A percentile compares a stretch with the other conserved stretches of the same genome.
These are phyloP conservation scores for Neocucurbitaria cava DNA, from an alignment of 2,329 filamentous ascomycete genomes.

Conservation along the genomic window DNA sequence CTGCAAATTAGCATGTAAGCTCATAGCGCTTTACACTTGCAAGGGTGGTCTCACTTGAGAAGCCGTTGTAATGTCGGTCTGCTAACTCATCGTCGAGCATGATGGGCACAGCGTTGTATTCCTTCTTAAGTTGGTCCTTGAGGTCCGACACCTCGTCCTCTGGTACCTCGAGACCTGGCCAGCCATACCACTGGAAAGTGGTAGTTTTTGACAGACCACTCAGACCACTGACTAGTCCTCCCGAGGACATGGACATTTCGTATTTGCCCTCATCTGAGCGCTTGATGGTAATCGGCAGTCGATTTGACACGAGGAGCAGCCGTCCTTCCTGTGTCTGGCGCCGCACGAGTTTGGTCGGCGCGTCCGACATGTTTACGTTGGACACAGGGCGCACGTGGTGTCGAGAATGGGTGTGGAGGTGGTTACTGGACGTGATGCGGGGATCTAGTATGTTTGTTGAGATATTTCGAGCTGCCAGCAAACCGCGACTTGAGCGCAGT, in stretches of 20 bases:
- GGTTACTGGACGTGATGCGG: conserved; percentile 2
- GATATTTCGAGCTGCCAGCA: conserved; percentile 4
- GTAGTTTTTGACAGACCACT: conserved; percentile 91
- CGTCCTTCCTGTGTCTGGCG: conserved; percentile 50
- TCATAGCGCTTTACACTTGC: neutral
- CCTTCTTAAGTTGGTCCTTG: conserved; percentile 78
- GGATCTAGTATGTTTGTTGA: conserved; percentile 3
- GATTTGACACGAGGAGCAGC: conserved; percentile 89
- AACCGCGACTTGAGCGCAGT: neutral
- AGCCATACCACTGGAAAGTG: conserved; percentile 98
- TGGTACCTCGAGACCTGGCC: conserved; percentile 92
- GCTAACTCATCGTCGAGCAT: conserved; percentile 94
- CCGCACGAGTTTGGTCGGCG: conserved; percentile 38
- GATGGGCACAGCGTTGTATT: conserved; percentile 88
- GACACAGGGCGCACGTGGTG: conserved; percentile 4
- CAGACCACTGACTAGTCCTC: conserved; percentile 90
- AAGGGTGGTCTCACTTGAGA: conserved; percentile 73
- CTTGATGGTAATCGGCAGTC: conserved; percentile 96
- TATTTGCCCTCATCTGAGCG: conserved; percentile 90
- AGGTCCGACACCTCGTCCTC: conserved; percentile 79
- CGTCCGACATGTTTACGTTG: conserved; percentile 32
- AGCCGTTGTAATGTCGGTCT: conserved; percentile 96
- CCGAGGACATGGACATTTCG: conserved; percentile 94
- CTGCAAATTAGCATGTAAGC: conserved; percentile 43
- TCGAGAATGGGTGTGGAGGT: conserved; percentile 3